phyloP scores from a whole-genome alignment of 2,329 filamentous ascomycete genomes.

The Magnaporthiopsis incrustans region DNA sequence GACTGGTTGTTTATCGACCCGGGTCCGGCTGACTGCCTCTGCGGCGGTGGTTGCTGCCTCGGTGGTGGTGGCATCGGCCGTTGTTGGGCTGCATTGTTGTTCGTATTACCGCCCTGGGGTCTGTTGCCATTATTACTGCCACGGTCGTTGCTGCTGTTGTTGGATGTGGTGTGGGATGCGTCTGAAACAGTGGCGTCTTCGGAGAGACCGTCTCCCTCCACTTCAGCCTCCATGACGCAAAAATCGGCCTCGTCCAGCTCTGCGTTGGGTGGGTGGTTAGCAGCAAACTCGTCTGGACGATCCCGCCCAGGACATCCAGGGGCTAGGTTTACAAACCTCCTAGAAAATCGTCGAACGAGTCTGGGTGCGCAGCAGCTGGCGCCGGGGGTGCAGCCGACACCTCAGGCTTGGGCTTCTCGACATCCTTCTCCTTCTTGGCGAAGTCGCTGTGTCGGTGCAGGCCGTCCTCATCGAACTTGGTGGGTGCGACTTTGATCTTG shows the following conservation, averaged over 20 bases:
- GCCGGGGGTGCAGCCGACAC: constrained; percentile 5
- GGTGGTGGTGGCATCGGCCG: constrained; percentile 1
- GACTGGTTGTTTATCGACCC: constrained; percentile 14
- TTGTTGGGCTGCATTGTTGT: constrained; percentile 2
- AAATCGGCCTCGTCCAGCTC: constrained; percentile 75
- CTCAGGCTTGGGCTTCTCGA: constrained; percentile 4
- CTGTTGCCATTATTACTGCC: background rate
- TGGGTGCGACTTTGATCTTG: constrained; percentile 73
- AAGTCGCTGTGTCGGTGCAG: constrained; percentile 77
- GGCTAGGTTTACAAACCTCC: constrained; percentile 31
- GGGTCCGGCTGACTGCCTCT: constrained; percentile 13
- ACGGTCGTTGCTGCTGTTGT: constrained; percentile 17
- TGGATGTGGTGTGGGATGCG: constrained; percentile 22
- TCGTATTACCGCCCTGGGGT: background rate
- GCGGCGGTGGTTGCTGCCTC: background rate
- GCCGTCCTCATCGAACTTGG: constrained; percentile 69
- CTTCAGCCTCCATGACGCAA: constrained; percentile 51
- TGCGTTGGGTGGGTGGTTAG: constrained; percentile 18
- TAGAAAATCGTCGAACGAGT: constrained; percentile 45
- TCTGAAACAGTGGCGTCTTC: constrained; percentile 62
- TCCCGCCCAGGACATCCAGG: constrained; percentile 15
- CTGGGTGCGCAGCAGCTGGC: constrained; percentile 18
- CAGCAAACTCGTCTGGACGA: no score
- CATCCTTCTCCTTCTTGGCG: constrained; percentile 47
- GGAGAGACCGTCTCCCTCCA: constrained; percentile 57